Base-by-base conservation (phyloP, 2,329 filamentous ascomycete genomes). In the Calonectria fujianensis region DNA sequence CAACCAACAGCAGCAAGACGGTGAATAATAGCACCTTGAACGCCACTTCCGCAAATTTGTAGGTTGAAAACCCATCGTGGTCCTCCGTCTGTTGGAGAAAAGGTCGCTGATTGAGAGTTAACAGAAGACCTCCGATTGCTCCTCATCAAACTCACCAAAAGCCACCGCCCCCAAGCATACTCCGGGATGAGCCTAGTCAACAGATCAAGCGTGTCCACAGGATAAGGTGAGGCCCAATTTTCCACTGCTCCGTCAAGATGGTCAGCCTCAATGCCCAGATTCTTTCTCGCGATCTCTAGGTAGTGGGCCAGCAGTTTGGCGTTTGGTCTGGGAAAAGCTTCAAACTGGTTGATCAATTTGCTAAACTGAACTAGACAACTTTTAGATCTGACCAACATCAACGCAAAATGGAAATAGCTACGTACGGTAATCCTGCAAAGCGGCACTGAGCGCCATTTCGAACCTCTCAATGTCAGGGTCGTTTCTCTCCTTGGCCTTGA, bases 241-340 rank as follows among this genome's bases (percentile, higher is more conserved):
- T 51, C 67, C 1, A 6, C n/a, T 24, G 45, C 48, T 35, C 32
- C 51, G 2, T 75, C 69, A 20, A 74, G 31, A 57, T 69, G 72
- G 10, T 51, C 29, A 1, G 39, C 31, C 2, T 64, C 74, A 27
- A 57, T 45, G 2, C n/a, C 39, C 27, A 70, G 57, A n/a, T 39
- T 27, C 8, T 20, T 31, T 10, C 24, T 32, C 7, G 35, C 68
- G 9, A 35, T 31, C 11, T 10, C 24, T 4, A 70, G 8, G 7
- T 39, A 70, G 57, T 63, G 48, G 6, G 18, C 18, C 16, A 70
- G 54, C 7, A 52, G 29, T 24, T 63, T 48, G 16, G 32, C 3
- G 57, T 70, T 59, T 31, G 68, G 54, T 18, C 63, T 70, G 1
- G 31, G 54, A 20, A 57, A 18, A 3, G 52, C 52, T n/a, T 57